phyloP scores from a whole-genome alignment of 164 flowering plant genomes.

The Nymphaea colorata region DNA sequence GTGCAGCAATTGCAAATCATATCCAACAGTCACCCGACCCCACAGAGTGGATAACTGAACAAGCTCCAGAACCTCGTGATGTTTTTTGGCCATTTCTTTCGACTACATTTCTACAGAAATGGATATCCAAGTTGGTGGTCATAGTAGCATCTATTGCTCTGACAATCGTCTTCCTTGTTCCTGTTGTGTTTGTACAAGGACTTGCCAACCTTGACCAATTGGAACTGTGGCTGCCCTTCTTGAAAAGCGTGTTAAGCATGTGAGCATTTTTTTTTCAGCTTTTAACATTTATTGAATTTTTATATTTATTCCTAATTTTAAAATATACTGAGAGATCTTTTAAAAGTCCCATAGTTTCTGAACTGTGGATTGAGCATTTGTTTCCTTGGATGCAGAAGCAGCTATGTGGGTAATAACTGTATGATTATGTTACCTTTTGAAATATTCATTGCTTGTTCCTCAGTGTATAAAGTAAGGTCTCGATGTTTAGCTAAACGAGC shows the following conservation, averaged over 20 bases:
- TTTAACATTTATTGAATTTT: not conserved
- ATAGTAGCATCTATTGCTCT: slow-evolving; percentile 40
- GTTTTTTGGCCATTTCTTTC: slow-evolving; percentile 95
- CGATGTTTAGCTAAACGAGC: too few relatives aligned
- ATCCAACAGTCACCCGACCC: slow-evolving; percentile 66
- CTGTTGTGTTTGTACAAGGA: slow-evolving; percentile 79
- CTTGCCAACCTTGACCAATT: slow-evolving; percentile 71
- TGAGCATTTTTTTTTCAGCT: slow-evolving; percentile 25
- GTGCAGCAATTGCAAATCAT: slow-evolving; percentile 58
- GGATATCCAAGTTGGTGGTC: slow-evolving; percentile 66
- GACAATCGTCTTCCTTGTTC: slow-evolving; percentile 67
- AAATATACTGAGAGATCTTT: not conserved
- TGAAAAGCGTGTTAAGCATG: slow-evolving; percentile 50
- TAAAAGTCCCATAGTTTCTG: not conserved
- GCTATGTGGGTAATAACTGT: too few relatives aligned
- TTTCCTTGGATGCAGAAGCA: too few relatives aligned
- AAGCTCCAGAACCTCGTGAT: slow-evolving; percentile 84
- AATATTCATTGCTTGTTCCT: too few relatives aligned
- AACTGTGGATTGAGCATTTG: too few relatives aligned
- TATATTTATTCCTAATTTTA: not conserved
- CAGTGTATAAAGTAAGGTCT: too few relatives aligned
- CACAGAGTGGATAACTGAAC: slow-evolving; percentile 68
- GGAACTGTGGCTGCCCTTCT: slow-evolving; percentile 61
- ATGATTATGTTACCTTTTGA: too few relatives aligned
- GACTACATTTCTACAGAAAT: slow-evolving; percentile 47